These are phyloP conservation scores for Mycena filopes DNA, from an alignment of 768 basidiomycete genomes.

Conservation along the genomic window DNA sequence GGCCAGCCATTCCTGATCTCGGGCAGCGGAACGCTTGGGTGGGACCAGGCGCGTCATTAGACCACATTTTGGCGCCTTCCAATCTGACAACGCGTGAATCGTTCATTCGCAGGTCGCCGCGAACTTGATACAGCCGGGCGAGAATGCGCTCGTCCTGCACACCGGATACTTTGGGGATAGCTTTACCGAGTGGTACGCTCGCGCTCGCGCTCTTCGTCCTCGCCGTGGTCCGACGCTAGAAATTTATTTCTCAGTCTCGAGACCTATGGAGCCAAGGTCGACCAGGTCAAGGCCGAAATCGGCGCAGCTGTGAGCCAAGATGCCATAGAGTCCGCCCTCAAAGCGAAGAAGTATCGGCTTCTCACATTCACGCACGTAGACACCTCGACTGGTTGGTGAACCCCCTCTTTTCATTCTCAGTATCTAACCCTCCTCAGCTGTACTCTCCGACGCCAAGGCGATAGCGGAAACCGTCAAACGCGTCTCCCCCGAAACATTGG, in stretches of 20 bases:
- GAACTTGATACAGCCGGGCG: slow-evolving; percentile 87
- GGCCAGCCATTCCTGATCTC: slow-evolving; percentile 94
- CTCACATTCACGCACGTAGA: slow-evolving; percentile 97
- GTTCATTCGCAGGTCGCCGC: slow-evolving; percentile 71
- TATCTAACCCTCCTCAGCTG: slow-evolving; percentile 56
- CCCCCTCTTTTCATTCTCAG: neutral
- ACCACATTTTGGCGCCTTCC: slow-evolving; percentile 12
- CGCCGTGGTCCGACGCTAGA: neutral
- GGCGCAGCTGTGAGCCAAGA: slow-evolving; percentile 76
- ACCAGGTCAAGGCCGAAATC: slow-evolving; percentile 83
- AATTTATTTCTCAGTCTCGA: slow-evolving; percentile 64
- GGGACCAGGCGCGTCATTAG: slow-evolving; percentile 79
- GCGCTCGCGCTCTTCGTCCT: slow-evolving; percentile 7
- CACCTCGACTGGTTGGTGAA: slow-evolving; percentile 79
- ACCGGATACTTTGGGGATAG: slow-evolving; percentile 95
- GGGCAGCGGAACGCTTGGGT: slow-evolving; percentile 95
- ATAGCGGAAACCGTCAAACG: slow-evolving; percentile 78
- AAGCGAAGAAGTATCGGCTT: slow-evolving; percentile 85
- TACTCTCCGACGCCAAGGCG: slow-evolving; percentile 84
- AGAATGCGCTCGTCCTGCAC: slow-evolving; percentile 84
- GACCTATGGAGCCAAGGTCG: slow-evolving; percentile 90
- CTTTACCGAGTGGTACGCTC: slow-evolving; percentile 83
- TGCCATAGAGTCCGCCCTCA: slow-evolving; percentile 75
- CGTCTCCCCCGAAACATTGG: slow-evolving; percentile 88
- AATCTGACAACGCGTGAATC: slow-evolving; percentile 12